Evolutionary conservation across 2,329 filamentous ascomycete genomes (phyloP).

Genomic region (Arthrobotrys megalospora): DNA sequence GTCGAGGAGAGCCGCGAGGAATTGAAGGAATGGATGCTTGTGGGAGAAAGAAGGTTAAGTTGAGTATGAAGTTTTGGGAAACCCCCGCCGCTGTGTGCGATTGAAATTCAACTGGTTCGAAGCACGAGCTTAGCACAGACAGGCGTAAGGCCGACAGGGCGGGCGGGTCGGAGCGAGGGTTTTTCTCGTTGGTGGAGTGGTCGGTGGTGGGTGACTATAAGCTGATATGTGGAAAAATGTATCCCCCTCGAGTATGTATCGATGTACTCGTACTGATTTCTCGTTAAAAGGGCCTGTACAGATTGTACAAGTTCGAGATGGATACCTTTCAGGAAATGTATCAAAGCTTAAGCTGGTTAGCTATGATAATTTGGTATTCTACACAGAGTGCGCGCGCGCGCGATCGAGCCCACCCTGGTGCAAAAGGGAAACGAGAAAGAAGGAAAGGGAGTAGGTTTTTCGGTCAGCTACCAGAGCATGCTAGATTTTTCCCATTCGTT

Average conservation of each 20-base stretch:
- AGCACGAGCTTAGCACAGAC: background rate
- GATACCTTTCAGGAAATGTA: background rate
- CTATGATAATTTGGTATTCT: too few species aligned
- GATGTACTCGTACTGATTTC: too few species aligned
- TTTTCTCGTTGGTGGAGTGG: background rate
- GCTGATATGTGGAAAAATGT: background rate
- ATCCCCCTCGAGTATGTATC: too few species aligned
- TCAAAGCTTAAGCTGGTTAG: background rate
- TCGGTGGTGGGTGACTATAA: slow-evolving; percentile 28
- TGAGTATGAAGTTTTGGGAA: background rate
- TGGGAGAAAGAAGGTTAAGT: background rate
- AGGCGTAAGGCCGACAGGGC: slow-evolving; percentile 30
- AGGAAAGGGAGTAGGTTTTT: background rate
- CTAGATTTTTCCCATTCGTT: slow-evolving; percentile 21
- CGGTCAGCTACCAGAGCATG: slow-evolving; percentile 18
- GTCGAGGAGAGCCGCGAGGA: slow-evolving; percentile 22
- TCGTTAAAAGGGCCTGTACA: too few species aligned
- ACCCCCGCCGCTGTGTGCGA: slow-evolving; percentile 20
- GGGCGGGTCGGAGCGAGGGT: slow-evolving; percentile 55
- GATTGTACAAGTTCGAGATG: background rate
- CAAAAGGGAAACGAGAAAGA: background rate
- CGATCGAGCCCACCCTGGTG: too few species aligned
- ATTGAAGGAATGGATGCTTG: slow-evolving; percentile 1
- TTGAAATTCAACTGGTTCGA: slow-evolving; percentile 7
- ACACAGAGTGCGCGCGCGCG: too few species aligned